Evolutionary conservation across 495 filamentous ascomycete species (phyloP), one percentile per base, ranked within the genome.

Genomic region (Neurospora sp.): DNA sequence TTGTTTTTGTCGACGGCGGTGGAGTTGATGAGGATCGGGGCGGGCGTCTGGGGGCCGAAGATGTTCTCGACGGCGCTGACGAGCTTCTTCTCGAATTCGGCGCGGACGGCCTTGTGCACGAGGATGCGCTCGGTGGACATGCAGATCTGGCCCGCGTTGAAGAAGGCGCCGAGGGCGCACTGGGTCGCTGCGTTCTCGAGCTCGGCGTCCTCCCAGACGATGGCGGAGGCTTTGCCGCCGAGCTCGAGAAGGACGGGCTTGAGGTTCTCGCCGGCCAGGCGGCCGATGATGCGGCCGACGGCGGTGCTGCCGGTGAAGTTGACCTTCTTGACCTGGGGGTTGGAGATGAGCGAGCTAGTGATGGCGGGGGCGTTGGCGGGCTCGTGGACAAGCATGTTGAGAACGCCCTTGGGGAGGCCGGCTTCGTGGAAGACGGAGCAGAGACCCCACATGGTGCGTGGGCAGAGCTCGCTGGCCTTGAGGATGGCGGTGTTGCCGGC

Each of bases 51-150:
- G 40, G 84, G 80, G 66, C 86, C 84, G 70, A 87, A 90, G 18
- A 86, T 83, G 4, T 83, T 74, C 8, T 84, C 83, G 27, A 89
- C 80, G 18, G 87, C 85, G 5, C 80, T 77, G 71, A 89, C 86
- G 11, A 95, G 81, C 75, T 89, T 86, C 70, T 84, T 81, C 70
- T 89, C 87, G 80, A 97, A 98, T 69, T 87, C 79, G 12, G 86
- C 85, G 37, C 87, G 87, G 71, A 97, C 81, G 18, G 86, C 85
- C 44, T 88, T 88, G 79, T 96, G 92, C 31, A 97, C 92, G 27
- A 97, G 82, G 79, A 98, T 93, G 37, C 92, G 89, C 84, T 97
- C 95, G 0, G 94, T 97, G 3, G 90, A 88, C 95, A 98, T 96
- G 85, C 95, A 98, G 70, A 96, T 89, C 85, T 98, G 95, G 1